phyloP scores from a whole-genome alignment of 495 filamentous ascomycete species.

The Hypoxylon perforatum region DNA sequence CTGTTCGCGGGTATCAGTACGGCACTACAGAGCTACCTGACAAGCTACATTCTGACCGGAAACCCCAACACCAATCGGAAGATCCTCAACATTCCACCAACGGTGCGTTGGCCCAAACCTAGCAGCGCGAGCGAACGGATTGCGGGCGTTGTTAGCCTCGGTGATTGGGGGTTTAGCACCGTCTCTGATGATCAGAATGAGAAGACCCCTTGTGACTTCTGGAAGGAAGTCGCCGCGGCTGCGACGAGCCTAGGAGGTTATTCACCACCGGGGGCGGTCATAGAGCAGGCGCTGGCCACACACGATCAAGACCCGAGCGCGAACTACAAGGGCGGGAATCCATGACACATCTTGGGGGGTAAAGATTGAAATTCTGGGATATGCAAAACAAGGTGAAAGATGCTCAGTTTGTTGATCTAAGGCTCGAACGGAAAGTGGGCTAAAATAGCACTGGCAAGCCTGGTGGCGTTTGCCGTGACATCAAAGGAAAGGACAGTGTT shows the following conservation, averaged over 20 bases:
- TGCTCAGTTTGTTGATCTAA: too few species aligned
- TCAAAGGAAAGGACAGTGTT: neutral
- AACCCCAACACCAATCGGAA: constrained; percentile 52
- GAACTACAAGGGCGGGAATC: constrained; percentile 42
- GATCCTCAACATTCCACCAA: constrained; percentile 48
- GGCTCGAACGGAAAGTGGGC: too few species aligned
- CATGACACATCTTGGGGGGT: neutral
- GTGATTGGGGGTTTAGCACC: constrained; percentile 48
- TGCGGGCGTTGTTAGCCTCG: constrained; percentile 48
- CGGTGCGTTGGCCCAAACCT: constrained; percentile 50
- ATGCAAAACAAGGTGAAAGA: too few species aligned
- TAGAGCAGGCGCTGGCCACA: constrained; percentile 25
- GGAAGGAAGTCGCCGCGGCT: constrained; percentile 46
- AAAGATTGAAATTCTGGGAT: neutral
- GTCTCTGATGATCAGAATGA: constrained; percentile 48
- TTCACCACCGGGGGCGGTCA: constrained; percentile 44
- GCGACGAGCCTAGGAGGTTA: constrained; percentile 53
- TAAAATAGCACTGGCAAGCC: too few species aligned
- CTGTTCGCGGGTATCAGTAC: constrained; percentile 49
- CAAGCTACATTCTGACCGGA: constrained; percentile 50
- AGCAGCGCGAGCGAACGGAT: constrained; percentile 39
- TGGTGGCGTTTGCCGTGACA: too few species aligned
- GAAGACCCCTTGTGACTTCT: constrained; percentile 51
- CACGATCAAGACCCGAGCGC: constrained; percentile 23
- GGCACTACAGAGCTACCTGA: constrained; percentile 55